Percentiles rank a stretch among this genome's conserved stretches.
Conservation (phyloP, 495 filamentous ascomycete species). For the Extremus antarcticus region DNA sequence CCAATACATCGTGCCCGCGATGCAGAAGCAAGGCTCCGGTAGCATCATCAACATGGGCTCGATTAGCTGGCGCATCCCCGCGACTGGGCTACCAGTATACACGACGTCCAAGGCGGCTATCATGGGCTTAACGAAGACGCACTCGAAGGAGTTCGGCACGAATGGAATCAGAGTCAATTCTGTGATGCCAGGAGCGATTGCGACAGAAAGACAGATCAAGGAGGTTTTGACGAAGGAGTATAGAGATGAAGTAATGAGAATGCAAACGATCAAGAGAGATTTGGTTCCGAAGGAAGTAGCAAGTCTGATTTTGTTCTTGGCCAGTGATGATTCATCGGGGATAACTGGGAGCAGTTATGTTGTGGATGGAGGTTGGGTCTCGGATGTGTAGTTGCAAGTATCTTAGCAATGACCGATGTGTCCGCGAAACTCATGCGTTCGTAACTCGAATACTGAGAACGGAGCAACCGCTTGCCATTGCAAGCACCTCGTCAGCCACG, state of each 20-base stretch:
- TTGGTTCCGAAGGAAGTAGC: conserved; percentile 28
- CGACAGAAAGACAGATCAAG: conserved; percentile 31
- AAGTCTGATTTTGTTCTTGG: conserved; percentile 13
- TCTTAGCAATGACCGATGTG: no score
- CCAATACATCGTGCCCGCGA: conserved; percentile 24
- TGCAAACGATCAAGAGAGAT: conserved; percentile 35
- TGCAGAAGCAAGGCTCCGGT: conserved; percentile 20
- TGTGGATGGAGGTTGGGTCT: conserved; percentile 15
- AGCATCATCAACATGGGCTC: conserved; percentile 27
- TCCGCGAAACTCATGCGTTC: no score
- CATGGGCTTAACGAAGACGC: conserved; percentile 19
- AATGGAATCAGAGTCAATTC: conserved; percentile 20
- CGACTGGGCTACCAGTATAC: conserved; percentile 19
- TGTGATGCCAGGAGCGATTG: conserved; percentile 25
- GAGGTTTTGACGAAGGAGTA: conserved; percentile 38
- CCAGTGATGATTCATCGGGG: conserved; percentile 13
- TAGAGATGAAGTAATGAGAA: conserved; percentile 28
- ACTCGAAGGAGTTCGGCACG: conserved; percentile 13
- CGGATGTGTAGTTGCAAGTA: conserved; percentile 5
- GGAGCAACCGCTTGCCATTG: no score
- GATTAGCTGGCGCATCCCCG: conserved; percentile 28
- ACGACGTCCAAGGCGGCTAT: conserved; percentile 27
- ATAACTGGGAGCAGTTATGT: conserved; percentile 15
- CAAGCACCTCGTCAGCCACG: no score
- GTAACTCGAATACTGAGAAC: no score